A percentile compares a stretch with the other conserved stretches of the same genome.
phyloP scores from a whole-genome alignment of 2,329 filamentous ascomycete genomes.

The Epichloe hybrida region DNA sequence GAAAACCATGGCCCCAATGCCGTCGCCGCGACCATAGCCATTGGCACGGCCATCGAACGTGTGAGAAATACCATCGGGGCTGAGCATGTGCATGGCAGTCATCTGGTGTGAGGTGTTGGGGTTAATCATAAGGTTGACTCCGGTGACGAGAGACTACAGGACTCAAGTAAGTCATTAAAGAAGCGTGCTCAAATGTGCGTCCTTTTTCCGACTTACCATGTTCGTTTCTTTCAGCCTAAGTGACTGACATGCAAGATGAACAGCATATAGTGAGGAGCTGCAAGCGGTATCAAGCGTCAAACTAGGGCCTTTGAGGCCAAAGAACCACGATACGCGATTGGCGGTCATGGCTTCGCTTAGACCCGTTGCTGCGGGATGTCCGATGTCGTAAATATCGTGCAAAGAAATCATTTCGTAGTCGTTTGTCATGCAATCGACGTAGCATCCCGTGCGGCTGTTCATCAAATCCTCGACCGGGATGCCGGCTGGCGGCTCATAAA shows the following conservation, averaged over 20 bases:
- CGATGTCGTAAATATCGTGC: no score
- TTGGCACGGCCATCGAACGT: conserved; percentile 23
- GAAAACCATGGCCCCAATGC: conserved; percentile 24
- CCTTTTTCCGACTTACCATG: neutral
- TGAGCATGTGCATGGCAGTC: neutral
- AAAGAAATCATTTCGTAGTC: no score
- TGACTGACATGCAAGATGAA: conserved; percentile 14
- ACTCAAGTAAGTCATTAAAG: no score
- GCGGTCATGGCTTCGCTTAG: conserved; percentile 2
- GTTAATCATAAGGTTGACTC: conserved; percentile 6
- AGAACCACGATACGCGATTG: conserved; percentile 8
- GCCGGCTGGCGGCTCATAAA: no score
- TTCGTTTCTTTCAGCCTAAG: conserved; percentile 1
- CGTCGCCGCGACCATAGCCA: conserved; percentile 34
- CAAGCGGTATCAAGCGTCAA: conserved; percentile 26
- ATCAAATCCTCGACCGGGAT: no score
- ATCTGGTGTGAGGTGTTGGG: neutral
- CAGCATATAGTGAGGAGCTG: conserved; percentile 19
- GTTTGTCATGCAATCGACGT: no score
- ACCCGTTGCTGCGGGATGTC: neutral
- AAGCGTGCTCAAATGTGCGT: no score
- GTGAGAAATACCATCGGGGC: conserved; percentile 13
- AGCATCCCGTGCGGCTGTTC: no score
- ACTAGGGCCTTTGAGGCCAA: conserved; percentile 7
- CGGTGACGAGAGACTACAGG: neutral